Conservation (phyloP, 2,329 filamentous ascomycete genomes). For the Ophiostoma himal-ulmi region DNA sequence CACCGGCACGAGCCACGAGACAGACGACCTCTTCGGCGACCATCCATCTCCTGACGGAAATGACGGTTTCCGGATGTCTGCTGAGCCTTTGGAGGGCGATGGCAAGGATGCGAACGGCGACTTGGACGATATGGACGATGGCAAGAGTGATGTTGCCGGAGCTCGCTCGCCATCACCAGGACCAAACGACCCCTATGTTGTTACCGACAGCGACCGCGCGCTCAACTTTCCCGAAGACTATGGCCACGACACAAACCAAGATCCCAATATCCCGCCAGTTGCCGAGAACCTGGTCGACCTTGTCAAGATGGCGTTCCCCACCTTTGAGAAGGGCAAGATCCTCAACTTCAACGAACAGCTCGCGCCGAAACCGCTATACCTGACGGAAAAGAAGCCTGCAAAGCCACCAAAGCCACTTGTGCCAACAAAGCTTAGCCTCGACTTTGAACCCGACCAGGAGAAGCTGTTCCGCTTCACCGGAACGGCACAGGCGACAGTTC, state of each 20-base stretch:
- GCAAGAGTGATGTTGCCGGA: slow-evolving; percentile 27
- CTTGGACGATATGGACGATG: slow-evolving; percentile 17
- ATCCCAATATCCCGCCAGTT: slow-evolving; percentile 60
- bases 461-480: slow-evolving; percentile 74
- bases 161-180: slow-evolving; percentile 32
- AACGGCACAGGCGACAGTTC: slow-evolving; percentile 47
- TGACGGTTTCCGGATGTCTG: slow-evolving; percentile 33
- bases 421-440: slow-evolving; percentile 81
- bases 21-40: slow-evolving; percentile 66
- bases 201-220: slow-evolving; percentile 32
- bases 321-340: slow-evolving; percentile 67
- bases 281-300: slow-evolving; percentile 69
- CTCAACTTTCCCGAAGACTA: slow-evolving; percentile 44
- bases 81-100: slow-evolving; percentile 35
- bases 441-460: slow-evolving; percentile 80
- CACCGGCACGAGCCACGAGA: slow-evolving; percentile 47
- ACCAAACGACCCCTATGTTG: slow-evolving; percentile 29
- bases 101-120: slow-evolving; percentile 24
- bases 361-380: slow-evolving; percentile 71
- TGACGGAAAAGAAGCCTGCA: slow-evolving; percentile 68
- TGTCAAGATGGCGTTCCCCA: slow-evolving; percentile 73
- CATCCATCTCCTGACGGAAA: slow-evolving; percentile 41
- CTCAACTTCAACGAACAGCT: slow-evolving; percentile 79
- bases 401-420: slow-evolving; percentile 78
- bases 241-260: slow-evolving; percentile 48